A percentile compares a stretch with the other conserved stretches of the same genome.
phyloP scores from a whole-genome alignment of 306 rosid genomes.

The Hippophae gyantsensis region DNA sequence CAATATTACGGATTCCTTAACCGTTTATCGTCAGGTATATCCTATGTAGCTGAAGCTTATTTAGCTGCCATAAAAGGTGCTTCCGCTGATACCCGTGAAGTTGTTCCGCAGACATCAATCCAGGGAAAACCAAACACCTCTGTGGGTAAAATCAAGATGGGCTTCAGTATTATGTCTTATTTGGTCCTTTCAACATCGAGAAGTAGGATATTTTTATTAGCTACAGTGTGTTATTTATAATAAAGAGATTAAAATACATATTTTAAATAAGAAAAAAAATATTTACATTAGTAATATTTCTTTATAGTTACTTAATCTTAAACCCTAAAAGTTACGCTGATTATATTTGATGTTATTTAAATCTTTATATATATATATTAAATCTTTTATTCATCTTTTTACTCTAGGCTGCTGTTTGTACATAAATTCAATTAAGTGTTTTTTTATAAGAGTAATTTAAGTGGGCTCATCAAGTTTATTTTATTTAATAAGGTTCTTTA shows the following conservation, averaged over 20 bases:
- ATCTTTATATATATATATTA: too few relatives aligned
- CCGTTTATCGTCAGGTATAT: conserved; percentile 51
- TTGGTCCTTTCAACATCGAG: conserved; percentile 75
- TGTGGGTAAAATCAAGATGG: conserved; percentile 75
- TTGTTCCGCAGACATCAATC: conserved; percentile 32
- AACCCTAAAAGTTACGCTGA: too few relatives aligned
- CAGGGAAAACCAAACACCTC: conserved; percentile 63
- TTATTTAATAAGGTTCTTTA: too few relatives aligned
- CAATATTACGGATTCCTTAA: conserved; percentile 8
- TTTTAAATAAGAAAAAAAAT: too few relatives aligned
- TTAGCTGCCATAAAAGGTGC: conserved; percentile 67
- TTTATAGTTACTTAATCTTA: too few relatives aligned
- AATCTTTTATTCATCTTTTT: background rate
- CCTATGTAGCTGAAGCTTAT: conserved; percentile 80
- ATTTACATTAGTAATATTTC: too few relatives aligned
- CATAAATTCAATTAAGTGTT: conserved; percentile 15
- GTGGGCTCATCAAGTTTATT: too few relatives aligned
- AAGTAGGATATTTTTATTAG: background rate
- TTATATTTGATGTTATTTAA: too few relatives aligned
- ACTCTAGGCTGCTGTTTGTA: conserved; percentile 23
- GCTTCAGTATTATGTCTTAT: conserved; percentile 57
- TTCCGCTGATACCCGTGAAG: conserved; percentile 43
- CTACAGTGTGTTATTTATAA: too few relatives aligned
- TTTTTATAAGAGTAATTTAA: too few relatives aligned
- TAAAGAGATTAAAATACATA: too few relatives aligned